Evolutionary conservation across 768 basidiomycete species (phyloP), one percentile per base, ranked within the genome.

Genomic region (Suillus clintonianus): DNA sequence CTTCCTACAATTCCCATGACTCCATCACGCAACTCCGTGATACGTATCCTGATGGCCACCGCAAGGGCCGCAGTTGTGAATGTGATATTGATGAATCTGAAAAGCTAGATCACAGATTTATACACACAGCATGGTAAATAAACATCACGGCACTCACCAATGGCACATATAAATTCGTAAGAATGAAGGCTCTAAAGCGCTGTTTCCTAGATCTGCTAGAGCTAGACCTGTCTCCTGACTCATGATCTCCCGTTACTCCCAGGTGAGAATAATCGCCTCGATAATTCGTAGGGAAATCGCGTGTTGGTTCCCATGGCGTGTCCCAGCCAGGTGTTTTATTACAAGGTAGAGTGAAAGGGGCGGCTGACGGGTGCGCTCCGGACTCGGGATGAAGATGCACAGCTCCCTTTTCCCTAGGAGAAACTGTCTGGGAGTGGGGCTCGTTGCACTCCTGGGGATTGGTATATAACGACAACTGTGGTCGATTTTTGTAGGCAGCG

Each of bases 21-120:
- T 57, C 78, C 66, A 67, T 82, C 73, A 0, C 72, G 73, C 48
- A 72, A 65, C 76, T 95, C 92, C 43, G 82, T 74, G 11, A 75
- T 68, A 55, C 92, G 87, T 70, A 95, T 92, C 42, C 81, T 84
- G 66, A 94, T 86, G 1, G 94, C 94, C 51, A 95, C 80, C 4
- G 84, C 94, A 51, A 96, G 85, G 2, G 92, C 90, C 45, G 88
- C 83, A 17, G 89, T 85, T 14, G 91, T 95, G 69, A 95, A 91
- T 10, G 89, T 81, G 67, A 97, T 88, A 72, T 95, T 95, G 73
- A 89, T 83, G 68, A 93, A 83, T 60, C 94, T 90, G 74, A 95
- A 93, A 43, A 95, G 81, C 93, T 95, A 67, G 56, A 50, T 65
- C 37, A 19, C 30, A 24, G 57, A 63, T 72, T 61, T 69, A 64